These are phyloP conservation scores for Tricholoma sp. DNA, from an alignment of 768 basidiomycete species.

Conservation along the genomic window DNA sequence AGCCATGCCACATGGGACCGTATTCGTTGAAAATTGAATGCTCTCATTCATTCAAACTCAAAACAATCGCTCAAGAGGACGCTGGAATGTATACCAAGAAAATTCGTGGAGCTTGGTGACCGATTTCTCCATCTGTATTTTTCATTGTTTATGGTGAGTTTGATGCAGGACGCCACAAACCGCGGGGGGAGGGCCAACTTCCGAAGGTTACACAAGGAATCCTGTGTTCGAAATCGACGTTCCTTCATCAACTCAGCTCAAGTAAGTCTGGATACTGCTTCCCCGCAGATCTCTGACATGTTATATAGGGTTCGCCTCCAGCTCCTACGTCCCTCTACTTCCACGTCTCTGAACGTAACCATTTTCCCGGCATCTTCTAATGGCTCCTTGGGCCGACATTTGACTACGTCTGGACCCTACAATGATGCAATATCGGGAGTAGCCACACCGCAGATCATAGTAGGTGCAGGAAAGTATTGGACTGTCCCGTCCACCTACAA, in stretches of 20 bases:
- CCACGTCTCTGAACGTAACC: conserved; percentile 55
- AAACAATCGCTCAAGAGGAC: conserved; percentile 75
- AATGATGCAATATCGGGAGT: conserved; percentile 73
- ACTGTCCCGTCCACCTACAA: conserved; percentile 71
- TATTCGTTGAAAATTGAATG: conserved; percentile 66
- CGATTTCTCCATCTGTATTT: background rate
- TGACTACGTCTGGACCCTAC: conserved; percentile 77
- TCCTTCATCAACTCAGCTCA: conserved; percentile 46
- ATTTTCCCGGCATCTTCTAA: conserved; percentile 37
- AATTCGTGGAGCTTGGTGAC: conserved; percentile 72
- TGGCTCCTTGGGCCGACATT: conserved; percentile 30
- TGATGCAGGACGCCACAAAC: conserved; percentile 45
- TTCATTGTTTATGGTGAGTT: background rate
- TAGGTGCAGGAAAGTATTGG: conserved; percentile 64
- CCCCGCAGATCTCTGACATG: background rate
- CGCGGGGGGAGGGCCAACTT: conserved; percentile 69
- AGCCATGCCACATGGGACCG: conserved; percentile 60
- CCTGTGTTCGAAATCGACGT: conserved; percentile 64
- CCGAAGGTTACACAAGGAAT: conserved; percentile 58
- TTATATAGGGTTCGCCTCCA: conserved; percentile 63
- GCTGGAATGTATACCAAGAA: conserved; percentile 83
- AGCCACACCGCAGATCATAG: conserved; percentile 43
- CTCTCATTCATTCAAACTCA: conserved; percentile 54
- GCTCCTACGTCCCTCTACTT: conserved; percentile 38
- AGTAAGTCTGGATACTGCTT: conserved; percentile 32